Percentiles rank a stretch among this genome's conserved stretches.
Conservation (phyloP, 176 grass and related monocot genomes). For the Musa acuminata region DNA sequence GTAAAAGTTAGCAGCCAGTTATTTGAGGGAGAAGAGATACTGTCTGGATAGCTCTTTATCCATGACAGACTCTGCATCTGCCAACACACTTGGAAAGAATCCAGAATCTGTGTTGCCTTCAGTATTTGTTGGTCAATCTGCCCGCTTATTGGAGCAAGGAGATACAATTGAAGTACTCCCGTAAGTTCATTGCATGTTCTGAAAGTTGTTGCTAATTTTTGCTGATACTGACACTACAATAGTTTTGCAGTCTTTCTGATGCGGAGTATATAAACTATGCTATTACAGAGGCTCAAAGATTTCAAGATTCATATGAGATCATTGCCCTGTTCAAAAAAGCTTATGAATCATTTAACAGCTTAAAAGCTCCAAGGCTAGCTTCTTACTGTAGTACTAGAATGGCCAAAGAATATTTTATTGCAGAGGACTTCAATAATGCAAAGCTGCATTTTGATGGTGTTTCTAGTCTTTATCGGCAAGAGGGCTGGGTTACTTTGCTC, state of each 20-base stretch:
- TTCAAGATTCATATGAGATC: constrained; percentile 97
- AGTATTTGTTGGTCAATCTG: constrained; percentile 78
- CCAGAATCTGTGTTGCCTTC: constrained; percentile 88
- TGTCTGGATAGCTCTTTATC: constrained; percentile 48
- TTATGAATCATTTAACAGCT: constrained; percentile 80
- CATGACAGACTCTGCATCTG: constrained; percentile 29
- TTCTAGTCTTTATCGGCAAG: constrained; percentile 64
- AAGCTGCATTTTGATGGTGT: constrained; percentile 78
- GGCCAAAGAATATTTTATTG: constrained; percentile 79
- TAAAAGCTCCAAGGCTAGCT: constrained; percentile 61
- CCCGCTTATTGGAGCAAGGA: constrained; percentile 84
- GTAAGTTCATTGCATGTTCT: constrained; percentile 44
- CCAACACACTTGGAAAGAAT: constrained; percentile 35
- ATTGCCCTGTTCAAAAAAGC: constrained; percentile 95
- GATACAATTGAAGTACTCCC: constrained; percentile 64
- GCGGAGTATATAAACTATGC: constrained; percentile 77
- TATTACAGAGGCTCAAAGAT: constrained; percentile 81
- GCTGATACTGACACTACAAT: constrained; percentile 27
- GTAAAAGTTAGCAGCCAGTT: constrained; percentile 69
- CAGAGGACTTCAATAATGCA: constrained; percentile 58
- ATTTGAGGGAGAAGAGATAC: constrained; percentile 92
- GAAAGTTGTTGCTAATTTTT: constrained; percentile 21
- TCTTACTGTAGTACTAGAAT: constrained; percentile 62
- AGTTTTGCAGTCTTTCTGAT: constrained; percentile 82
- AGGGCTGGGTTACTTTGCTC: constrained; percentile 73